Base-by-base conservation (phyloP, 495 filamentous ascomycete species). In the Bacidia rubella region DNA sequence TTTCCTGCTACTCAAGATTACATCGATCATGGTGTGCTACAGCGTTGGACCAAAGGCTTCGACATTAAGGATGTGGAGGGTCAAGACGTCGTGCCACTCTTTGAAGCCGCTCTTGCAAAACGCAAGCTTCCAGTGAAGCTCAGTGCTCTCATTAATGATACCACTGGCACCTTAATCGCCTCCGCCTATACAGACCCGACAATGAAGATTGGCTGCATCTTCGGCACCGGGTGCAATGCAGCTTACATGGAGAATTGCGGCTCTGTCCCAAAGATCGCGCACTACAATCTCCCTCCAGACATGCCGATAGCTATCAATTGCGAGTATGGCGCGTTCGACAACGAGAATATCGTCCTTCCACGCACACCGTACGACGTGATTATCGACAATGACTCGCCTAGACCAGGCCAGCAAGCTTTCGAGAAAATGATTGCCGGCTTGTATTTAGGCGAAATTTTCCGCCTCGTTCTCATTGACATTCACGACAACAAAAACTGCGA, bases 11-110 rank as follows among this genome's bases (percentile, higher is more conserved):
- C 88, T 11, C 92, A 98, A 67, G 80, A 96, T 35, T 95, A 93
- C 69, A 89, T 98, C 62, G 87, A 98, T 62, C 87, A 96, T 63
- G 92, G 92, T 60, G 74, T 96, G 40, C 74, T 98, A 55, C 92
- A 98, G 66, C 82, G 93, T 54, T 98, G 92, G 92, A 98, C 92
- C 54, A 98, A 98, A 74, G 92, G 92, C 2, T 98, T 98, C 64
- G 93, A 98, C 62, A 97, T 98, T 66, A 78, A 83, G 40, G 93
- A 92, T 27, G 92, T 98, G 38, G 92, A 98, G 70, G 92, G 92
- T 42, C 66, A 86, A 11, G 92, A 98, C 65, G 89, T 98, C 17
- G 90, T 96, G 39, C 90, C 92, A 49, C 83, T 89, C 63, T 85
- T 98, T 55, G 87, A 97, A 69, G 78, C 74, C 39, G 87, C 89